phyloP scores from a whole-genome alignment of 441 rosid genomes.

The Gossypium gossypioides region DNA sequence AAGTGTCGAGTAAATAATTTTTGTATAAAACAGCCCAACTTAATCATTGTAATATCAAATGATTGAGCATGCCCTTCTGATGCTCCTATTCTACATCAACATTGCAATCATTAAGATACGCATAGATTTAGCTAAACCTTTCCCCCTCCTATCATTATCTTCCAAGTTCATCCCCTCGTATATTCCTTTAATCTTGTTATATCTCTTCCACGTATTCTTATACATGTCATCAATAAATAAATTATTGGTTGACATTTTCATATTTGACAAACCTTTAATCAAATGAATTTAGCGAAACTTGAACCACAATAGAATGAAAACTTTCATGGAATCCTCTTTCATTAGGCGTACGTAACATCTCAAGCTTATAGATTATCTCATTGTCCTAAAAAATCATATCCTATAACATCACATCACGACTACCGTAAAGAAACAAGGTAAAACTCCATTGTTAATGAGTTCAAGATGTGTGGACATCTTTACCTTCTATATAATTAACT shows the following conservation, averaged over 20 bases:
- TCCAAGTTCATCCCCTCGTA: not conserved
- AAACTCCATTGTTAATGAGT: no score
- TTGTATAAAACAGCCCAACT: not conserved
- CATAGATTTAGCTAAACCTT: not conserved
- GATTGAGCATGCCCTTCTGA: conserved; percentile 13
- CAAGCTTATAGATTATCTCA: no score
- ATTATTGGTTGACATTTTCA: no score
- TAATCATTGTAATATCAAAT: conserved; percentile 14
- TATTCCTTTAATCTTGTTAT: not conserved
- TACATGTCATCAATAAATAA: no score
- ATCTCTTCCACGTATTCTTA: no score
- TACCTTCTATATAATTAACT: no score
- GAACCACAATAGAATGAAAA: no score
- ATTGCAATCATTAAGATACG: not conserved
- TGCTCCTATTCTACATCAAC: not conserved
- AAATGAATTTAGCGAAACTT: no score
- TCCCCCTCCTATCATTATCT: not conserved
- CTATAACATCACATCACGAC: no score
- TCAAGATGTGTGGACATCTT: no score
- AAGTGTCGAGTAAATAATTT: conserved; percentile 13
- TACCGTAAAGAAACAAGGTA: fast-evolving
- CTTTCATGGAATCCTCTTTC: fast-evolving
- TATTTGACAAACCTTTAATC: no score
- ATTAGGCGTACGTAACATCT: fast-evolving
- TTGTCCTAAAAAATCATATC: no score